phyloP scores from a whole-genome alignment of 495 filamentous ascomycete species.

The Hyaloscypha bicolor region DNA sequence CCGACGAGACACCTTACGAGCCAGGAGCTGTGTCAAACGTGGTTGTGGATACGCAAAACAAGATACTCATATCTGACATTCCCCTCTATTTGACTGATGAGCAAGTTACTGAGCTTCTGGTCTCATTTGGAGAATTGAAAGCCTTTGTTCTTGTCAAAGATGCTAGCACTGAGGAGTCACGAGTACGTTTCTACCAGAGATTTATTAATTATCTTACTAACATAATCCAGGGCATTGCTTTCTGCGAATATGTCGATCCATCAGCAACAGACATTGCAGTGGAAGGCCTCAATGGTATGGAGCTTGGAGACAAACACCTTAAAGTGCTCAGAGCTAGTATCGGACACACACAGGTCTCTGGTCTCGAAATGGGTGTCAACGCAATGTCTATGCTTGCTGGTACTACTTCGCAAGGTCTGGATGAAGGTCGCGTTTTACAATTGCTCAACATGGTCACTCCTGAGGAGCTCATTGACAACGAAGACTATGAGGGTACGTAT shows the following conservation, averaged over 20 bases:
- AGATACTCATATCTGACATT: constrained; percentile 90
- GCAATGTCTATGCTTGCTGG: constrained; percentile 99
- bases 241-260: constrained; percentile 90
- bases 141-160: constrained; percentile 93
- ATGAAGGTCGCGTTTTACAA: constrained; percentile 81
- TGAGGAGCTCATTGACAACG: constrained; percentile 90
- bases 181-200: constrained; percentile 60
- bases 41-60: constrained; percentile 91
- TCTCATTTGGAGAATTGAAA: constrained; percentile 90
- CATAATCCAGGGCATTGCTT: constrained; percentile 78
- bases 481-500: constrained; percentile 83
- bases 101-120: constrained; percentile 85
- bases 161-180: constrained; percentile 78
- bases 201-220: constrained; percentile 23
- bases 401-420: constrained; percentile 76
- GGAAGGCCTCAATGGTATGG: constrained; percentile 89
- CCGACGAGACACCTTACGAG: constrained; percentile 75
- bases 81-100: constrained; percentile 86
- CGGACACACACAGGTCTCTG: constrained; percentile 85
- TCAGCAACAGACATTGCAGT: constrained; percentile 78
- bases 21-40: constrained; percentile 76
- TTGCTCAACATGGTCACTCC: constrained; percentile 97
- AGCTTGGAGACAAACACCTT: constrained; percentile 81
- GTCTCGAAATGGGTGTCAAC: constrained; percentile 93
- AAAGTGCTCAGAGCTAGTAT: constrained; percentile 89